A percentile compares a stretch with the other conserved stretches of the same genome.
phyloP scores from a whole-genome alignment of 306 rosid genomes.

The Vicia sativa region DNA sequence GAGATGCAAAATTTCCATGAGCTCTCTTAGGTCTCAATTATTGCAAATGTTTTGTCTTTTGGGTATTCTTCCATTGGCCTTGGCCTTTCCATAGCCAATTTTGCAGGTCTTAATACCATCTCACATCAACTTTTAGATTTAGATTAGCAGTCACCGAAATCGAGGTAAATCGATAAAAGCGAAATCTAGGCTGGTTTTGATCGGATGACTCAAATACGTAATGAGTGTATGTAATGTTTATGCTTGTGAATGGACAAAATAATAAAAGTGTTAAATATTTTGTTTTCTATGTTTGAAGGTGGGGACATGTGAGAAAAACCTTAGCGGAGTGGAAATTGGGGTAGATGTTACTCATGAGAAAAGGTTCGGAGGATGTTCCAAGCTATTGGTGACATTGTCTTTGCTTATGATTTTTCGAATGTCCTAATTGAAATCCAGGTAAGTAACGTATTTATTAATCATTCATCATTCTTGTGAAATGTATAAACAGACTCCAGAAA shows the following conservation, averaged over 20 bases:
- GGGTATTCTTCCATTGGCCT: slow-evolving; percentile 87
- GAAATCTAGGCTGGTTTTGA: too few relatives aligned
- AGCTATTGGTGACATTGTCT: slow-evolving; percentile 94
- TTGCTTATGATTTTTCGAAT: slow-evolving; percentile 88
- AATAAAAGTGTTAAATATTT: not conserved
- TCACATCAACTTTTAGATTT: not conserved
- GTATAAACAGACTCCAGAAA: too few relatives aligned
- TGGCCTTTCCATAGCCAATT: slow-evolving; percentile 80
- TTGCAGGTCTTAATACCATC: slow-evolving; percentile 34
- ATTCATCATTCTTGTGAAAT: too few relatives aligned
- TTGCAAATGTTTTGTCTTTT: slow-evolving; percentile 93
- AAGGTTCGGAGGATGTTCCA: slow-evolving; percentile 80
- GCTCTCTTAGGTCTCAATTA: slow-evolving; percentile 88
- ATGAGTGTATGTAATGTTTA: too few relatives aligned
- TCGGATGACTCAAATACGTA: too few relatives aligned
- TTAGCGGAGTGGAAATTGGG: slow-evolving; percentile 84
- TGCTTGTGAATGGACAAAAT: not conserved
- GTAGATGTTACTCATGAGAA: slow-evolving; percentile 74
- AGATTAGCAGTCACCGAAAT: not conserved
- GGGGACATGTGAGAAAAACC: slow-evolving; percentile 53
- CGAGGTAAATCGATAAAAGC: not conserved
- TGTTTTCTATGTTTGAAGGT: slow-evolving; percentile 32
- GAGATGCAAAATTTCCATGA: slow-evolving; percentile 84
- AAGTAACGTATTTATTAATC: slow-evolving; percentile 17
- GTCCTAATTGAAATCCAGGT: slow-evolving; percentile 96